Base-by-base conservation (phyloP, 306 rosid genomes). In the Pyrus pyrifolia region DNA sequence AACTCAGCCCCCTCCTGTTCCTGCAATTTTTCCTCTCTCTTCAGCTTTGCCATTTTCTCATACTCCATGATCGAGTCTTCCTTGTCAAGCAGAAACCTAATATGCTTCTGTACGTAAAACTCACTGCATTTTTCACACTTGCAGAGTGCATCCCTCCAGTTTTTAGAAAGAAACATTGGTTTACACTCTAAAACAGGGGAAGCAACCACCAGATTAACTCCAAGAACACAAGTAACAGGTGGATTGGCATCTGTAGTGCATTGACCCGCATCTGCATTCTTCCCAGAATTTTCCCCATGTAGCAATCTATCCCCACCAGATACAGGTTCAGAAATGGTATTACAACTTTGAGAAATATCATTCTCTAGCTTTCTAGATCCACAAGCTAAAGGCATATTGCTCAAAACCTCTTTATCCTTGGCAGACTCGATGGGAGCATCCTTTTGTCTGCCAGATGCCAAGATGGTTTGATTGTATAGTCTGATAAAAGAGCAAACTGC, bases 1-100 rank as follows among this genome's bases (percentile, higher is more conserved):
- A 85, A 73, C 83, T 91, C 97, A 17, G 91, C 96, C 62, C 91
- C 96, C 78, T 89, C 94, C 83, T 78, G 98, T 73, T 85, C 80
- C 87, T 90, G 92, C 84, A 90, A 79, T 75, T 92, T 96, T 78
- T 89, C 91, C 80, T 89, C 96, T 83, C 99, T 88, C 83, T 86
- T 96, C 81, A 78, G 85, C 79, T 91, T 91, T 42, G 91, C 99
- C 77, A 93, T 85, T 85, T 82, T 91, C 88, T 96, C 99, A 76
- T 96, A 96, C 83, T 91, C 99, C 5, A 67, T 88, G 71, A 96
- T 92, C 8, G 98, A 85, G 81, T 92, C 99, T 81, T 91, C 99
- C 85, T 87, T 89, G 80, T 93, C 97, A 13, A 86, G 84, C 70
- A 96, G 84, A 85, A 92, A 96, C 76, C 81, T 70, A 53, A 89